Evolutionary conservation across 345 rosid species (phyloP), one percentile per base, ranked within the genome.

Genomic region (Salix caprea): DNA sequence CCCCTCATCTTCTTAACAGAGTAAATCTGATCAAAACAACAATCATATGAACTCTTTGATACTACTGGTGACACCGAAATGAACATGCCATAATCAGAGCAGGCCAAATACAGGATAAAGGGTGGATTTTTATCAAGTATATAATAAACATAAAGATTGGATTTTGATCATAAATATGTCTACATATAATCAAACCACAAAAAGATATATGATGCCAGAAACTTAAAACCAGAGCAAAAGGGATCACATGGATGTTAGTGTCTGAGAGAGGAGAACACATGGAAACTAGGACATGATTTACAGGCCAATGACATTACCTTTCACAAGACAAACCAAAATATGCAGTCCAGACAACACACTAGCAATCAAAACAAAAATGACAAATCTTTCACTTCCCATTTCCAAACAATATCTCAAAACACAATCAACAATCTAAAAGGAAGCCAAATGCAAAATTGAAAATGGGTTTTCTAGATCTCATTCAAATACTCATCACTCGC

Each of bases 1-100:
- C 98, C 98, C 85, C 96, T 96, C 99, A 92, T 96, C 81, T 84
- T 89, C 78, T 70, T 67, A 65, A 67, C 28, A 69, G 71, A 50
- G 79, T 73, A 64, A 72, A 52, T 73, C 89, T 86, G 82, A 76
- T 67, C 61, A 37, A 80, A 75, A 15, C 26, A 85, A 67, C 18
- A 58, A 16, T 9, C 14, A 83, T 75, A 23, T 4, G 36, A 65
- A 67, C 64, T 50, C 10, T 70, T 70, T 18, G 34, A 50, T 28
- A 54, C 62, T 44, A 56, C 28, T 32, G 24, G 69, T 37, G 36
- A 9, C 21, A 37, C 46, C 46, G 2, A 32, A 40, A 66, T 3
- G 37, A 37, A 58, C 21, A 48, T 7, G 48, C n/a, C 46, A 74
- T 23, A 37, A 46, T 69, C 58, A 48, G 60, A 4, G 7, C 30